Conservation (phyloP, 169 alveolate species). For the Cryptosporidium viatorum region DNA sequence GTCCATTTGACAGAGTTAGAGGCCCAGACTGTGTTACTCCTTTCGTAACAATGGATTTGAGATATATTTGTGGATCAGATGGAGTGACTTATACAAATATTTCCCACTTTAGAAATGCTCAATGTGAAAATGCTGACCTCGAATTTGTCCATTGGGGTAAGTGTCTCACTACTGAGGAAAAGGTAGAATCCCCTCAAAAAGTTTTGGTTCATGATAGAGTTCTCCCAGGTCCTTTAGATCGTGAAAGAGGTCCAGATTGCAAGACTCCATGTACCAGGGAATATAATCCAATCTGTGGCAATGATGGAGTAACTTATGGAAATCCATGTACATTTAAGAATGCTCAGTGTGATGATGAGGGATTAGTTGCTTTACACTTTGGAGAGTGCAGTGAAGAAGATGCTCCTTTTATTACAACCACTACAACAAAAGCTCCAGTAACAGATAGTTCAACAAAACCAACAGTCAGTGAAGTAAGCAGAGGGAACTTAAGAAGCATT, state of each 20-base stretch:
- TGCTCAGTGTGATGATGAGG: constrained; percentile 42
- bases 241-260: constrained; percentile 33
- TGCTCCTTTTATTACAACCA: not conserved
- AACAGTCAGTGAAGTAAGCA: not conserved
- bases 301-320: constrained; percentile 6
- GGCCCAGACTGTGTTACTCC: constrained; percentile 38
- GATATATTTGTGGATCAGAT: constrained; percentile 37
- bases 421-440: constrained; percentile 3
- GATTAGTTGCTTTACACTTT: not conserved
- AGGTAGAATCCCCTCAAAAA: not conserved
- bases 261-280: constrained; percentile 37
- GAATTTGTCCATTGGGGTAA: constrained; percentile 58
- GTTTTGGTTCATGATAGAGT: not conserved
- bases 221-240: not conserved
- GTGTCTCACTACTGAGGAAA: not conserved
- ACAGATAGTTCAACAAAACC: constrained; percentile 38
- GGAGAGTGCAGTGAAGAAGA: not conserved
- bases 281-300: constrained; percentile 36
- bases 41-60: not conserved
- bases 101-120: constrained; percentile 60
- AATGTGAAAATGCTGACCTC: constrained; percentile 37
- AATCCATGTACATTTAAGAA: constrained; percentile 37
- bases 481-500: not conserved
- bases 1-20: constrained; percentile 39
- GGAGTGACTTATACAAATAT: constrained; percentile 29